Percentiles rank a stretch among this genome's conserved stretches.
These are phyloP conservation scores for Parastagonospora nodorum DNA, from an alignment of 2,329 filamentous ascomycete species.

Conservation along the genomic window DNA sequence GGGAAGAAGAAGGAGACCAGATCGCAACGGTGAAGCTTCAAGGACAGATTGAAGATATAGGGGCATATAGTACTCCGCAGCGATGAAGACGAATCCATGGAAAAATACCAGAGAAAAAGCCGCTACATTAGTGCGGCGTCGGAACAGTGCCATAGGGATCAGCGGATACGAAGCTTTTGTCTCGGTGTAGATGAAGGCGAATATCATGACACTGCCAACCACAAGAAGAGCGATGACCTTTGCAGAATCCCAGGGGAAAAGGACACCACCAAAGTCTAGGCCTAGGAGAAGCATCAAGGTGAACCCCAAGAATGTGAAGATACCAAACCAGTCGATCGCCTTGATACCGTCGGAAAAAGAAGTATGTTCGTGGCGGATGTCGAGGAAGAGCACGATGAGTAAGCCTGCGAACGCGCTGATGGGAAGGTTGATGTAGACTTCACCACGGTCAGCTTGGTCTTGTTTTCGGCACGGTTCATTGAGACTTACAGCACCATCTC, in stretches of 20 bases:
- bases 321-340: slow-evolving; percentile 61
- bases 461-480: background rate
- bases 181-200: slow-evolving; percentile 66
- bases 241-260: slow-evolving; percentile 59
- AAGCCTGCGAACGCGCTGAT: slow-evolving; percentile 56
- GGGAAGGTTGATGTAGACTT: slow-evolving; percentile 61
- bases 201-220: slow-evolving; percentile 55
- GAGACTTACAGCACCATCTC: slow-evolving; percentile 57
- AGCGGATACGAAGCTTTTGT: slow-evolving; percentile 62
- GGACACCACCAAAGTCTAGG: slow-evolving; percentile 59
- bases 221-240: slow-evolving; percentile 62
- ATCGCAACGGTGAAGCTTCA: slow-evolving; percentile 64
- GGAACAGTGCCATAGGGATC: slow-evolving; percentile 70
- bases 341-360: slow-evolving; percentile 53
- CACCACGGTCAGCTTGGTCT: background rate
- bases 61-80: slow-evolving; percentile 71
- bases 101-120: slow-evolving; percentile 57
- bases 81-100: slow-evolving; percentile 58
- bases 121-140: slow-evolving; percentile 60
- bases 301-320: slow-evolving; percentile 56
- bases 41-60: slow-evolving; percentile 74
- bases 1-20: slow-evolving; percentile 66
- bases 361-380: slow-evolving; percentile 61
- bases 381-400: slow-evolving; percentile 58
- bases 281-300: slow-evolving; percentile 60